Evolutionary conservation across 176 grass and related monocot genomes (phyloP), one percentile per base, ranked within the genome.

Genomic region (Musa beccarii): DNA sequence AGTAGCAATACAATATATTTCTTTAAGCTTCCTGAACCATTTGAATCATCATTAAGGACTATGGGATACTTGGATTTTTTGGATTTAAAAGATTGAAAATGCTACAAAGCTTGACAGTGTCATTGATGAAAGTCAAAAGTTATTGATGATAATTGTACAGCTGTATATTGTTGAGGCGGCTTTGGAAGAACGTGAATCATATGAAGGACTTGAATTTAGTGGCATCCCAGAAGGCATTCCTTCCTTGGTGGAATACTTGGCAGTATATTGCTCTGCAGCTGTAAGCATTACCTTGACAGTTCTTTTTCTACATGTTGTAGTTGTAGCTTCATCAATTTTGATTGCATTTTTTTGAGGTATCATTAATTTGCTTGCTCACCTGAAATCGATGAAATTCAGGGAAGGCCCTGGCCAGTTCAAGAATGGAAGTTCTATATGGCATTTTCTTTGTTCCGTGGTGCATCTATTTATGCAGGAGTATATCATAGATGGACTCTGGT

Each of bases 401-500:
- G 72, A 84, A 83, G 83, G 78, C 88, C 86, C 29, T 93, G 94
- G 94, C 88, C 94, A 80, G 88, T 83, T 87, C 53, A 81, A 76
- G 84, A 91, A 78, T 98, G 94, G 94, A 98, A 89, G 43, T 91
- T 91, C 77, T 93, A 90, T 81, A 1, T 97, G 79, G 87, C 90
- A 28, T 90, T 97, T 85, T 97, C 93, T 49, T 70, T 98, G 34
- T 98, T 98, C 71, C 88, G 94, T 76, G 94, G 82, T 49, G 90
- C 94, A 74, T 93, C 88, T 54, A 98, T 98, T 64, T 81, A 79
- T 82, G 94, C 94, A 76, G 94, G 94, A 85, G 80, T 97, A 55
- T 97, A 90, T 86, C 87, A 97, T 82, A 87, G 94, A 91, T 98
- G 88, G 88, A 98, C 83, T 75, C 84, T 87, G 90, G 94, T 98